A percentile compares a stretch with the other conserved stretches of the same genome.
Evolutionary conservation across 257 asterid genomes (phyloP).

Genomic region (Craterostigma plantagineum): DNA sequence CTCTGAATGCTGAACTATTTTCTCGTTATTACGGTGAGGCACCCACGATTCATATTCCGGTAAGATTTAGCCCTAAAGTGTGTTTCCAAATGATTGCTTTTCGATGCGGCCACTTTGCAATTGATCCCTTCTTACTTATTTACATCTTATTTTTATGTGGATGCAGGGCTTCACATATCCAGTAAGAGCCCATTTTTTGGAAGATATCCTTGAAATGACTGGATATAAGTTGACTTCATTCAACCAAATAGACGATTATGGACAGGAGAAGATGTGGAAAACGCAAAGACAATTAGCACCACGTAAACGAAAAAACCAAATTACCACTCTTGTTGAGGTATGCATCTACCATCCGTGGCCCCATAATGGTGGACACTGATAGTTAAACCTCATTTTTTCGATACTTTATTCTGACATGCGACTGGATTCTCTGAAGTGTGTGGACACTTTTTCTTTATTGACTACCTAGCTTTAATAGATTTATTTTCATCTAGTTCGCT

Average conservation of each 20-base stretch:
- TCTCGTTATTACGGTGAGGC: constrained; percentile 80
- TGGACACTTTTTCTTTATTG: not conserved
- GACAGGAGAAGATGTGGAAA: constrained; percentile 97
- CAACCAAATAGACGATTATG: constrained; percentile 93
- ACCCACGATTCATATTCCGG: constrained; percentile 88
- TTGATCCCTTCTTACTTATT: not conserved
- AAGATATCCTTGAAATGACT: constrained; percentile 79
- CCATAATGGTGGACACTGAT: constrained; percentile 1
- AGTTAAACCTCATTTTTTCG: constrained; percentile 1
- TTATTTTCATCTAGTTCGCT: not conserved
- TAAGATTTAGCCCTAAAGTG: constrained; percentile 14
- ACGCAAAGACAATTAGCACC: constrained; percentile 82
- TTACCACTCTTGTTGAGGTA: constrained; percentile 92
- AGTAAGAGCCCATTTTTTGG: constrained; percentile 74
- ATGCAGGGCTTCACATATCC: constrained; percentile 94
- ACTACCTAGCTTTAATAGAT: not conserved
- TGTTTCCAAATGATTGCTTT: not conserved
- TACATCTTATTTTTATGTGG: constrained; percentile 4
- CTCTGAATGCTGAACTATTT: constrained; percentile 84
- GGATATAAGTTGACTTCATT: constrained; percentile 87
- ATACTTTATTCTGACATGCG: no score
- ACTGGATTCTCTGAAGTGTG: no score
- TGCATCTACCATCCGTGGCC: not conserved
- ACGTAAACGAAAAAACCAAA: constrained; percentile 75
- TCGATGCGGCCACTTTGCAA: not conserved